These are phyloP conservation scores for Thermothielavioides terrestris DNA, from an alignment of 495 filamentous ascomycete genomes.

Conservation along the genomic window DNA sequence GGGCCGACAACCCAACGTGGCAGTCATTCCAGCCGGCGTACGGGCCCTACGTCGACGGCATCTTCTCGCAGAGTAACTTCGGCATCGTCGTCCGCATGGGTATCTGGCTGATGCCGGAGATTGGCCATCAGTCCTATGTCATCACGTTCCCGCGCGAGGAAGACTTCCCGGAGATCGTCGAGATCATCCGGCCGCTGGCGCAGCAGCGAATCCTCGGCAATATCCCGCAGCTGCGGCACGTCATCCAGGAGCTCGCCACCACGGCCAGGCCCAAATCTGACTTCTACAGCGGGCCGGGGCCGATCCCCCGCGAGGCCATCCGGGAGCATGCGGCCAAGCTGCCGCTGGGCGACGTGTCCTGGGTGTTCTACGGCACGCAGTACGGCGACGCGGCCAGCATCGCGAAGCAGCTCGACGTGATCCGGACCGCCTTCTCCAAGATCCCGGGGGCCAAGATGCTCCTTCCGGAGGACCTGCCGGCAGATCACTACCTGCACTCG, in stretches of 20 bases:
- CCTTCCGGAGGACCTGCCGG: too few species aligned
- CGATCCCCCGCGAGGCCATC: constrained; percentile 27
- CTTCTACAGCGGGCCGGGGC: background rate
- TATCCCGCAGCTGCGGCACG: constrained; percentile 42
- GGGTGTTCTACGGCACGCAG: too few species aligned
- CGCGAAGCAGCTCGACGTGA: too few species aligned
- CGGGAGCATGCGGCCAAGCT: too few species aligned
- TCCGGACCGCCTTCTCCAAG: too few species aligned
- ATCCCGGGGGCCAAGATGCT: too few species aligned
- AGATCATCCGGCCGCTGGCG: constrained; percentile 44
- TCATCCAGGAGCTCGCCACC: constrained; percentile 39
- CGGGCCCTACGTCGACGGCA: constrained; percentile 46
- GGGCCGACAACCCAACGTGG: constrained; percentile 34
- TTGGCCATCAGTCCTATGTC: constrained; percentile 39
- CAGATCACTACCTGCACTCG: too few species aligned
- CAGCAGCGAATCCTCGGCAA: constrained; percentile 43
- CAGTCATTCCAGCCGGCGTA: constrained; percentile 46
- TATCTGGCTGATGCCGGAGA: constrained; percentile 30
- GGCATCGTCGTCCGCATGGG: constrained; percentile 53
- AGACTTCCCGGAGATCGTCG: constrained; percentile 33
- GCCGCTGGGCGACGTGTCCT: too few species aligned
- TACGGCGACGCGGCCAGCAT: too few species aligned
- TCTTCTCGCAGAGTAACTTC: constrained; percentile 48
- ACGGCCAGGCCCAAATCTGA: constrained; percentile 28
- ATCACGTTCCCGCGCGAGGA: constrained; percentile 16